Base-by-base conservation (phyloP, 495 filamentous ascomycete species). In the Chaetomium tenue region DNA sequence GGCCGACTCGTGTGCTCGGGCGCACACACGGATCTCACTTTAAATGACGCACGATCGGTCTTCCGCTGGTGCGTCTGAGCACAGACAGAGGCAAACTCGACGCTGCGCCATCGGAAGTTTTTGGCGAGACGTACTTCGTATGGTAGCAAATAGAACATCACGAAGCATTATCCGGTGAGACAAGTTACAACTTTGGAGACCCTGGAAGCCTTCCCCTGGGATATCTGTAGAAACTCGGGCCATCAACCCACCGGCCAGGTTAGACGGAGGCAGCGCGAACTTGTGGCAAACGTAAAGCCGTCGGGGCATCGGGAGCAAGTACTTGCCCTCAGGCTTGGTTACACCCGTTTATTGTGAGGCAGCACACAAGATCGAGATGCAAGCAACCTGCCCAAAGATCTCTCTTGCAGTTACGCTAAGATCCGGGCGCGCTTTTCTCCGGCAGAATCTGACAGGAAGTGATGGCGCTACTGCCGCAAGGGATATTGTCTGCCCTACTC, bases 331-430 rank as follows among this genome's bases (percentile, higher is more conserved):
- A 40, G 40, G n/a, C 51, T 16, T 26, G 61, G 61, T 63, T 63
- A 63, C 61, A 63, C 42, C 61, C 52, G 28, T 37, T 13, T 37
- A 57, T 37, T 26, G 42, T 13, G 7, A n/a, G 42, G 28, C 13
- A 42, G 23, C 37, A 42, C 26, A 54, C 60, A 13, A 56, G 52
- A 57, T 63, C 61, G 51, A 12, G 7, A 48, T 50, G 61, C 61
- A 50, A 7, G 52, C 22, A 50, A 5, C 52, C 52, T 3, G 33
- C 6, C n/a, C 25, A 16, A 28, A 56, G 60, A 63, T 62, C 37
- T 11, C 51, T 55, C 60, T 11, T 54, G 11, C 39, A 56, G 26
- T 18, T 12, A 51, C 12, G 40, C 52, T 12, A 47, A 26, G 26
- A 6, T 28, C n/a, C 3, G 25, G 7, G 42, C 16, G 4, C 12